Conservation (phyloP, 2,329 filamentous ascomycete genomes). For the Zopfia rhizophila region DNA sequence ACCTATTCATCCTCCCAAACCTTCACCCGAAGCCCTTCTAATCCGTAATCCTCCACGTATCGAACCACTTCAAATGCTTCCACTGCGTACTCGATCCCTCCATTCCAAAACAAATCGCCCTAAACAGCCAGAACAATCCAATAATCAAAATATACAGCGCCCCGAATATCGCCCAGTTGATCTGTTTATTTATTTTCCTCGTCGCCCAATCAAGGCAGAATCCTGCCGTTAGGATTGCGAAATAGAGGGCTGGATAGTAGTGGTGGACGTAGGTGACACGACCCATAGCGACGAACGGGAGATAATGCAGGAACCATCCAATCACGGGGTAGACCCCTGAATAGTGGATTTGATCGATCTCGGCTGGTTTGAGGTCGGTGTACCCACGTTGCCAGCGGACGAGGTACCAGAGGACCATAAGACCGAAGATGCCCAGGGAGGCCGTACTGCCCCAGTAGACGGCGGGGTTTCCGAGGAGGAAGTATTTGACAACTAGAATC, state of each 20-base stretch:
- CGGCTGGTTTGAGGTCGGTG: conserved; percentile 78
- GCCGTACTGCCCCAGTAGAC: conserved; percentile 95
- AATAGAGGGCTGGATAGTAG: conserved; percentile 98
- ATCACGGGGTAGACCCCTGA: conserved; percentile 88
- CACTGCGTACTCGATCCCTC: conserved; percentile 84
- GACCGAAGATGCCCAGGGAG: conserved; percentile 76
- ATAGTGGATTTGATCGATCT: conserved; percentile 96
- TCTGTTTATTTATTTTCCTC: conserved; percentile 69
- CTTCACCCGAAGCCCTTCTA: too few species aligned
- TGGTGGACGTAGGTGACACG: conserved; percentile 99
- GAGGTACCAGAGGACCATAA: conserved; percentile 83
- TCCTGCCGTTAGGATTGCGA: conserved; percentile 88
- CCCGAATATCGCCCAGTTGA: conserved; percentile 77
- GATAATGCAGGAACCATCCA: conserved; percentile 96
- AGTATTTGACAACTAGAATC: conserved; percentile 83
- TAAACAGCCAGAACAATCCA: conserved; percentile 88
- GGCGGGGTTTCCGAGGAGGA: conserved; percentile 94
- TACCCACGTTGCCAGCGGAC: conserved; percentile 97
- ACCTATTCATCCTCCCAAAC: too few species aligned
- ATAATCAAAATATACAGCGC: conserved; percentile 78
- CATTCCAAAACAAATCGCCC: conserved; percentile 97
- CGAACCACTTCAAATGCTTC: conserved; percentile 93
- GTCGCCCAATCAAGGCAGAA: conserved; percentile 90
- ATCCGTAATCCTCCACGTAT: conserved; percentile 85
- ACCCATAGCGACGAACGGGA: conserved; percentile 96